A percentile compares a stretch with the other conserved stretches of the same genome.
These are phyloP conservation scores for Xylariaceae sp. DNA, from an alignment of 2,329 filamentous ascomycete species.

Conservation along the genomic window DNA sequence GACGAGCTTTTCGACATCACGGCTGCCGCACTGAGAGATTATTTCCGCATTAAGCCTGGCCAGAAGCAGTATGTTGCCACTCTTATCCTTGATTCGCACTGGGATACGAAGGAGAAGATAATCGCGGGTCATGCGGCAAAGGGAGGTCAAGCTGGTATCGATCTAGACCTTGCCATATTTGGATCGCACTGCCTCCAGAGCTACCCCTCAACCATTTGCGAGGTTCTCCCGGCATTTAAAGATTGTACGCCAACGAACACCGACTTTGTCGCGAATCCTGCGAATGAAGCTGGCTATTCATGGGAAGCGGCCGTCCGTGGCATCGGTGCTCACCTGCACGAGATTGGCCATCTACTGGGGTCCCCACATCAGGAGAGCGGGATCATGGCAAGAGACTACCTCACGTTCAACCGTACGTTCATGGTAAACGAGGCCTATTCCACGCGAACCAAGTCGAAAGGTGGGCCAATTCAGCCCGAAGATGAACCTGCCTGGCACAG, in stretches of 20 bases:
- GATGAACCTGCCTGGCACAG: constrained; percentile 95
- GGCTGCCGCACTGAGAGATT: constrained; percentile 74
- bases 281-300: constrained; percentile 83
- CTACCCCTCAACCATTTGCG: constrained; percentile 87
- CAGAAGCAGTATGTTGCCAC: constrained; percentile 91
- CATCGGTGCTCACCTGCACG: constrained; percentile 91
- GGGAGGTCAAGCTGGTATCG: constrained; percentile 75
- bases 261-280: constrained; percentile 81
- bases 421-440: constrained; percentile 82
- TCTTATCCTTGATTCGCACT: constrained; percentile 85
- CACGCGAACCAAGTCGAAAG: constrained; percentile 84
- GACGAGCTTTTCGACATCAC: constrained; percentile 80
- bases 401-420: constrained; percentile 84
- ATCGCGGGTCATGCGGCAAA: constrained; percentile 84
- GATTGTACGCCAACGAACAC: constrained; percentile 92
- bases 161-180: constrained; percentile 84
- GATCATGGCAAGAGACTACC: constrained; percentile 92
- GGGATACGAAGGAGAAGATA: constrained; percentile 74
- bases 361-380: constrained; percentile 89
- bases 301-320: constrained; percentile 97
- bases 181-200: constrained; percentile 92
- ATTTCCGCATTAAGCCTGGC: constrained; percentile 76
- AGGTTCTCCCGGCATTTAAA: constrained; percentile 85
- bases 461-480: constrained; percentile 73
- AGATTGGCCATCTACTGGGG: constrained; percentile 88